Percentiles rank a stretch among this genome's conserved stretches.
These are phyloP conservation scores for Sphagnum fallax DNA, from an alignment of 228 moss, liverwort and hornwort species.

Conservation along the genomic window DNA sequence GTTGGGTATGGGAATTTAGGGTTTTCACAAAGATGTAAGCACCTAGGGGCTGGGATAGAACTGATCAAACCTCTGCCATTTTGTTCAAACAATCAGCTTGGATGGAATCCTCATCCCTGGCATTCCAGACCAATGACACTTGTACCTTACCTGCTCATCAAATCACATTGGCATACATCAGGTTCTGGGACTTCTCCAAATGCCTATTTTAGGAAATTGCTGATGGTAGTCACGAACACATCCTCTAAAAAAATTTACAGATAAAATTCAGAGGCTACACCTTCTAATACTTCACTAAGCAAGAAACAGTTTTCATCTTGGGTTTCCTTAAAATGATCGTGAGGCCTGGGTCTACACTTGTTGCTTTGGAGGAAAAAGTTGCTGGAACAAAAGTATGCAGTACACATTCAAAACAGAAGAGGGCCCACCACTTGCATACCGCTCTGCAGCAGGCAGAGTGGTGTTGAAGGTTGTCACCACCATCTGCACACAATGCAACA, in stretches of 20 bases:
- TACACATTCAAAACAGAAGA: background rate
- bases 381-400: background rate
- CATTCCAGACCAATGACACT: constrained; percentile 85
- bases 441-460: constrained; percentile 63
- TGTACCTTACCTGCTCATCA: constrained; percentile 72
- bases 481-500: constrained; percentile 35
- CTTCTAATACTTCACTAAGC: background rate
- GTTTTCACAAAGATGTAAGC: background rate
- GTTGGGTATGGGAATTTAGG: background rate
- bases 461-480: constrained; percentile 88
- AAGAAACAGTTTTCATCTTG: background rate
- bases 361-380: too few relatives aligned
- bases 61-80: constrained; percentile 56
- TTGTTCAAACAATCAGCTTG: constrained; percentile 55
- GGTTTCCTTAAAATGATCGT: background rate
- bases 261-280: too few relatives aligned
- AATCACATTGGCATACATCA: background rate
- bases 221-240: too few relatives aligned
- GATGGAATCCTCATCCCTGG: constrained; percentile 67
- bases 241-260: too few relatives aligned
- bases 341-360: background rate
- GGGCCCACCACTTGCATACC: constrained; percentile 62
- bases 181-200: too few relatives aligned
- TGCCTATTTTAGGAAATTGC: too few relatives aligned
- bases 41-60: background rate